Base-by-base conservation (phyloP, 2,329 filamentous ascomycete genomes). In the Clonostachys solani region DNA sequence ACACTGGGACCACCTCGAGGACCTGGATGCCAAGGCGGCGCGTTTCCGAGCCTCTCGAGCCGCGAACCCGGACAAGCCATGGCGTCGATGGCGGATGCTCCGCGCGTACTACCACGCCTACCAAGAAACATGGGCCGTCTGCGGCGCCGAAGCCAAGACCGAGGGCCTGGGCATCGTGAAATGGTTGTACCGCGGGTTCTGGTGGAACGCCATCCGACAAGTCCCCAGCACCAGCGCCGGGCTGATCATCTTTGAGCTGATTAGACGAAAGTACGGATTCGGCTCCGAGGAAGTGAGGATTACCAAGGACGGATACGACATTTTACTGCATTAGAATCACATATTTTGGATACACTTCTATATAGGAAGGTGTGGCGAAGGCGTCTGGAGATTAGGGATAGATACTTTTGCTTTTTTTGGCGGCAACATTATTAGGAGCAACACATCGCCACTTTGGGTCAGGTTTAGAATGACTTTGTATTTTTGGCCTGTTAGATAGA, bases 181-280 rank as follows among this genome's bases (percentile, higher is more conserved):
- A 13, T 91, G 86, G 78, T 64, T 91, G 6, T 92, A 87, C 59
- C 73, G 80, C 6, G 85, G 83, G 12, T 90, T 91, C 61, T 82
- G 86, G 74, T 80, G 80, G 77, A 84, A 78, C 46, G 87, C 87
- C 1, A 76, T 90, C 45, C 73, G 84, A 6, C 86, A 90, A 64
- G 84, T 89, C 3, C 87, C 87, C 1, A 88, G 85, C 60, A 91
- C 87, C 3, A 87, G 83, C 50, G 87, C 87, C 0, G 87, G 86
- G 0, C 61, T 92, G 49, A 88, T 92, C 54, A 87, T 89, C 17
- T 92, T 92, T 60, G 87, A 92, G 66, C 60, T 92, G 41, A 81
- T 90, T 36, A 72, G 87, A 48, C 73, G 86, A 35, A 89, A 88
- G 65, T 91, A 89, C 55, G 84, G 83, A 2, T 72, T 79, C 49